Percentiles rank a stretch among this genome's conserved stretches.
These are phyloP conservation scores for Venturia effusa DNA, from an alignment of 2,329 filamentous ascomycete species.

Conservation along the genomic window DNA sequence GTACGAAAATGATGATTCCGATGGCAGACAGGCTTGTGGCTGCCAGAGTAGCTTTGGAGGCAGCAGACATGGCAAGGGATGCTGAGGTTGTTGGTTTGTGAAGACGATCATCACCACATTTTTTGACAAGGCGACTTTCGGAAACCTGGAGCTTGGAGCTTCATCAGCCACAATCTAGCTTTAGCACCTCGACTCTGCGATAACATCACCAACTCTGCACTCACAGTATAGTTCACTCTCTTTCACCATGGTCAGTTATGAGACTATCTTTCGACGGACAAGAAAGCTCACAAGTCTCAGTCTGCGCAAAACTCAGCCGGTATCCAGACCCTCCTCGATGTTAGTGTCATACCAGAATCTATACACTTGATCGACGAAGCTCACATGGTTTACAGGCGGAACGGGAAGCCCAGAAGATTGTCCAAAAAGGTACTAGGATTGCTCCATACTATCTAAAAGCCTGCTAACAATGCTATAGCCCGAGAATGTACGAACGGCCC, in stretches of 20 bases:
- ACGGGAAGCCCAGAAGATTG: slow-evolving; percentile 97
- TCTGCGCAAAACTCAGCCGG: slow-evolving; percentile 97
- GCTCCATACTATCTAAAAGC: slow-evolving; percentile 4
- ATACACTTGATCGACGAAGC: background rate
- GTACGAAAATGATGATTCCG: slow-evolving; percentile 72
- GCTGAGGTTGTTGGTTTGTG: background rate
- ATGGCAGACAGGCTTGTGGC: slow-evolving; percentile 67
- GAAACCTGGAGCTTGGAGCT: slow-evolving; percentile 7
- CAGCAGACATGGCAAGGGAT: slow-evolving; percentile 61
- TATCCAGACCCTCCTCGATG: slow-evolving; percentile 97
- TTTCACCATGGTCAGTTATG: background rate
- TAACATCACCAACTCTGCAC: slow-evolving; percentile 6
- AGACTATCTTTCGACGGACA: background rate
- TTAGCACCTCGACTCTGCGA: background rate
- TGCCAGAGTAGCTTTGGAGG: slow-evolving; percentile 75
- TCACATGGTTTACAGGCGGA: slow-evolving; percentile 56
- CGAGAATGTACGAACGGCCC: slow-evolving; percentile 61
- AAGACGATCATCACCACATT: background rate
- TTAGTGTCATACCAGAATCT: slow-evolving; percentile 39
- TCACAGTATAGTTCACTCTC: background rate
- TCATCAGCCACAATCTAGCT: background rate
- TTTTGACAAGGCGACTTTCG: background rate
- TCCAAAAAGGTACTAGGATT: slow-evolving; percentile 70
- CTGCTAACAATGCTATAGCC: slow-evolving; percentile 39
- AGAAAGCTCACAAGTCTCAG: slow-evolving; percentile 37